Conservation (phyloP, 1,139 yeast genomes). For the Komagataea norvegica region DNA sequence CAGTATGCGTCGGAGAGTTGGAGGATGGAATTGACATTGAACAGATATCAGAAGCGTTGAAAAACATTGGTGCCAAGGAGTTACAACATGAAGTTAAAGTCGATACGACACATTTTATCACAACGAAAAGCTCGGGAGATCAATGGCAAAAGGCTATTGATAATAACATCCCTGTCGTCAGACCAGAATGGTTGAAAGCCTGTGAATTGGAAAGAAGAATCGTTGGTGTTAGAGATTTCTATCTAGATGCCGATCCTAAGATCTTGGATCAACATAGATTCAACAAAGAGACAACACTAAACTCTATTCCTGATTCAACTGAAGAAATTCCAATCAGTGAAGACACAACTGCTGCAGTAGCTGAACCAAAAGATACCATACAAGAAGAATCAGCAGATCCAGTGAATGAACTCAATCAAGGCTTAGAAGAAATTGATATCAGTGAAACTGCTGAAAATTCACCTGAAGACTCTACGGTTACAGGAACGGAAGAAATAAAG, state of each 20-base stretch:
- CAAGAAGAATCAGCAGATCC: slow-evolving; percentile 16
- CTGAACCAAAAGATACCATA: slow-evolving; percentile 21
- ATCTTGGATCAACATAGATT: slow-evolving; percentile 31
- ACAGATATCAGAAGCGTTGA: slow-evolving; percentile 62
- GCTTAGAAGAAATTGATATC: slow-evolving; percentile 4
- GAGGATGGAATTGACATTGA: slow-evolving; percentile 53
- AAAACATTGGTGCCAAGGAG: slow-evolving; percentile 79
- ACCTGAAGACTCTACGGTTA: slow-evolving; percentile 17
- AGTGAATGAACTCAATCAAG: slow-evolving; percentile 3
- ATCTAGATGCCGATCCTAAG: slow-evolving; percentile 43
- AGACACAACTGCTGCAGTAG: slow-evolving; percentile 1
- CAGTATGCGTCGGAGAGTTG: slow-evolving; percentile 83
- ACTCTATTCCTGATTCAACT: not conserved
- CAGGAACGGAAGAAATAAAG: slow-evolving; percentile 16
- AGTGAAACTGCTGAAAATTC: slow-evolving; percentile 10
- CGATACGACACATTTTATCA: slow-evolving; percentile 91
- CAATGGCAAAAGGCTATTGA: slow-evolving; percentile 78
- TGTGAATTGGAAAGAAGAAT: slow-evolving; percentile 86
- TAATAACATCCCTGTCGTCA: slow-evolving; percentile 85
- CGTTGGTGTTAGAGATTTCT: slow-evolving; percentile 88
- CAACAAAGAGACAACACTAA: not conserved
- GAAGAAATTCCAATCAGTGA: slow-evolving; percentile 1
- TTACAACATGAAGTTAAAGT: slow-evolving; percentile 69
- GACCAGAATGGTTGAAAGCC: slow-evolving; percentile 97
- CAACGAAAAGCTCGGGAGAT: slow-evolving; percentile 59